A percentile compares a stretch with the other conserved stretches of the same genome.
Conservation (phyloP, 106 monocot species). For the Dendrobium officinale region DNA sequence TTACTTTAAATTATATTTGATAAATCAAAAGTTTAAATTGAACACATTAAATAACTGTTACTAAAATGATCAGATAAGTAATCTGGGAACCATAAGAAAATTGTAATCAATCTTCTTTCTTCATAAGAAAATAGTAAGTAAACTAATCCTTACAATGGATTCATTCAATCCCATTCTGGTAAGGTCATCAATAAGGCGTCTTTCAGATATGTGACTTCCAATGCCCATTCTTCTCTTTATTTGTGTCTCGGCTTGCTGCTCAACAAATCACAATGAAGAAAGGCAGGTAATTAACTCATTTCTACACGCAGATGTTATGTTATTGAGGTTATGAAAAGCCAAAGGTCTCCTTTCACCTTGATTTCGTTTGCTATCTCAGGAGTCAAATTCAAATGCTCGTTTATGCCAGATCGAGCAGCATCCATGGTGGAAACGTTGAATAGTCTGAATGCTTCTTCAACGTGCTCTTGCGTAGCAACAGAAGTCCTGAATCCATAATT, state of each 20-base stretch:
- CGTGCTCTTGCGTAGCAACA: slow-evolving; percentile 93
- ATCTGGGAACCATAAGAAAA: no score
- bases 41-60: no score
- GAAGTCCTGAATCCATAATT: slow-evolving; percentile 33
- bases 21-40: no score
- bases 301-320: background rate
- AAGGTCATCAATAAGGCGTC: slow-evolving; percentile 81
- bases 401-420: slow-evolving; percentile 93
- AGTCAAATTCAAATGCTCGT: slow-evolving; percentile 81
- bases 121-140: background rate
- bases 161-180: slow-evolving; percentile 94
- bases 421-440: slow-evolving; percentile 97
- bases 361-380: slow-evolving; percentile 97
- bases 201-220: slow-evolving; percentile 85
- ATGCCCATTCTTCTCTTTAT: slow-evolving; percentile 99
- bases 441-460: slow-evolving; percentile 87
- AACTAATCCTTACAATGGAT: slow-evolving; percentile 65
- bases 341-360: slow-evolving; percentile 37
- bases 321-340: background rate
- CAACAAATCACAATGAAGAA: background rate
- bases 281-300: background rate
- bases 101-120: no score
- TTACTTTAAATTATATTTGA: no score
- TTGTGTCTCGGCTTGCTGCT: slow-evolving; percentile 81
- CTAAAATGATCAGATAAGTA: background rate